A percentile compares a stretch with the other conserved stretches of the same genome.
Conservation (phyloP, 208 protist species). For the Entamoeba moshkovskii region DNA sequence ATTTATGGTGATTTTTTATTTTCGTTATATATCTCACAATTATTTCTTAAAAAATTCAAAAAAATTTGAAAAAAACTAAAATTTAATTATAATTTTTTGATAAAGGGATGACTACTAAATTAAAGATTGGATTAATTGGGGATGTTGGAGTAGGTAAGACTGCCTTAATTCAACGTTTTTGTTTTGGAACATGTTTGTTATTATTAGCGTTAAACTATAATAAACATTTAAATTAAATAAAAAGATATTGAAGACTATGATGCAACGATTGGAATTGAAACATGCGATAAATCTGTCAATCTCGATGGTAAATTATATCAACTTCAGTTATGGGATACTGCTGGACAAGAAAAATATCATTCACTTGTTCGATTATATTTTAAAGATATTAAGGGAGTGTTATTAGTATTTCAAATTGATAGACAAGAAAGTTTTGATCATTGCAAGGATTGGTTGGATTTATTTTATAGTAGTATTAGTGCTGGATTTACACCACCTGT, state of each 20-base stretch:
- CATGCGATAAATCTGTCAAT: constrained; percentile 37
- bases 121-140: background rate
- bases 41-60: too few relatives aligned
- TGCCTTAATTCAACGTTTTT: background rate
- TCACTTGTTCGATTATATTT: constrained; percentile 32
- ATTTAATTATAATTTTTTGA: too few relatives aligned
- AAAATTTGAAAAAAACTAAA: too few relatives aligned
- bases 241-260: background rate
- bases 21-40: too few relatives aligned
- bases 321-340: constrained; percentile 27
- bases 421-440: background rate
- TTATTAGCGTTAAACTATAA: background rate
- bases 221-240: background rate
- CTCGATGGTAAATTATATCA: constrained; percentile 31
- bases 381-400: background rate
- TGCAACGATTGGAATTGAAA: constrained; percentile 51
- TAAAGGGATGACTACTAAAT: background rate
- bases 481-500: background rate
- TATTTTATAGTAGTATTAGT: background rate
- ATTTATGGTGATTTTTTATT: too few relatives aligned
- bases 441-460: background rate
- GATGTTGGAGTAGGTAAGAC: background rate
- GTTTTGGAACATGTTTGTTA: background rate
- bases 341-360: constrained; percentile 68
- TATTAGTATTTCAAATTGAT: background rate